phyloP scores from a whole-genome alignment of 257 asterid genomes.

The Ballota nigra region DNA sequence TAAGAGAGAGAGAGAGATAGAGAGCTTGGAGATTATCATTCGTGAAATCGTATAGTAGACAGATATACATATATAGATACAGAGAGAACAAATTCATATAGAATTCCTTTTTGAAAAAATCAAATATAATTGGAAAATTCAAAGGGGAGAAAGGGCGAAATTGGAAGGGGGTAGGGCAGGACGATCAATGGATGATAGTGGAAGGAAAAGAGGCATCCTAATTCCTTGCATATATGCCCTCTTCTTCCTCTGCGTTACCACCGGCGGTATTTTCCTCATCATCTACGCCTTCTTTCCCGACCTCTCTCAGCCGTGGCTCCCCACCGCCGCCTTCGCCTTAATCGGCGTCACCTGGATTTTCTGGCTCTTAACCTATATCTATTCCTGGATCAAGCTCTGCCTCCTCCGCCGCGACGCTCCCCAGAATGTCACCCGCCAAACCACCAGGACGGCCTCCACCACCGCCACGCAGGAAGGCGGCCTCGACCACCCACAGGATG shows the following conservation, averaged over 20 bases:
- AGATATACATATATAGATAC: neutral
- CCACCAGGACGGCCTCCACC: conserved; percentile 16
- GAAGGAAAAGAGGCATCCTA: conserved; percentile 40
- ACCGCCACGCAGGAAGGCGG: neutral
- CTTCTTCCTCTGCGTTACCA: conserved; percentile 51
- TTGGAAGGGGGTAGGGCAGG: neutral
- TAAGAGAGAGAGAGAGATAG: neutral
- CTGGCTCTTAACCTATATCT: conserved; percentile 57
- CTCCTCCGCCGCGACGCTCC: neutral
- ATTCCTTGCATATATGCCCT: conserved; percentile 52
- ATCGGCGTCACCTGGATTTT: conserved; percentile 72
- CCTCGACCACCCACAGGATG: conserved; percentile 9
- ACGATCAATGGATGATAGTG: conserved; percentile 41
- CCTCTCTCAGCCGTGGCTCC: conserved; percentile 60
- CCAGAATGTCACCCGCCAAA: neutral
- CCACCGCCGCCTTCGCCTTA: conserved; percentile 47
- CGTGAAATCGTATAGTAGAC: neutral
- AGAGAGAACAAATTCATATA: neutral
- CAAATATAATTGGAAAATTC: neutral
- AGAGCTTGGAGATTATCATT: neutral
- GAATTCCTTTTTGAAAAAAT: neutral
- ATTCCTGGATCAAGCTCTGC: conserved; percentile 49
- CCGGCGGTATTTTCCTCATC: conserved; percentile 61
- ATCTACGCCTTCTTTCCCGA: conserved; percentile 42
- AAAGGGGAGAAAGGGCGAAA: neutral